Evolutionary conservation across 306 rosid genomes (phyloP), one percentile per base, ranked within the genome.

Genomic region (Comarum palustre): DNA sequence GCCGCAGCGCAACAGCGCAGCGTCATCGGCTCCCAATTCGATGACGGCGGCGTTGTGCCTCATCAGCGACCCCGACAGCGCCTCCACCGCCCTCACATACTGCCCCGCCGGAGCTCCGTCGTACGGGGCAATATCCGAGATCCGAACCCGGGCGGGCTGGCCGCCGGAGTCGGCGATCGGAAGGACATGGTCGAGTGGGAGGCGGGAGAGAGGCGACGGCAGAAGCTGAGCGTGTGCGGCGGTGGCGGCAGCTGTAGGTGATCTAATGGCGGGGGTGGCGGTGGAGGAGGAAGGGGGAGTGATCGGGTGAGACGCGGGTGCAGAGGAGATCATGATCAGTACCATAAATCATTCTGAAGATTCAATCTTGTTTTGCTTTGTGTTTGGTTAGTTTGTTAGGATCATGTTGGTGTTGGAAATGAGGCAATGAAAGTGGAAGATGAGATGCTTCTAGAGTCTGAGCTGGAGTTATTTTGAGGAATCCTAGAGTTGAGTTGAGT

Each of bases 1-100:
- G 19, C 96, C 96, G 41, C 97, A 94, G 12, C 98, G 82, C 82
- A 92, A 83, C 38, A 94, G 81, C 55, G 96, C 90, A 0, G 86
- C 74, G 51, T 83, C 96, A 3, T 84, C 97, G 71, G 63, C 78
- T 32, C 94, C 96, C 73, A 91, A 63, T 73, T 91, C 96, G 52
- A 94, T 82, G 68, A 91, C 78, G 57, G 86, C 98, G 6, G 98
- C 98, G 81, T 94, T 91, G 82, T 91, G 87, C 72, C 92, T 87
- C 95, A 76, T 74, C 82, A 94, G 81, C 65, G 98, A 91, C 60
- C 83, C 85, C 5, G 86, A 84, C 39, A 94, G 75, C 2, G 86
- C 84, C 65, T 91, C 97, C 78, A 91, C 88, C 20, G 97, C 96
- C 84, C 82, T 89, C 6, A 73, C 77, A 72, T 88, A 94, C 1